These are phyloP conservation scores for Talaromyces rugulosus DNA, from an alignment of 2,329 filamentous ascomycete species.

Conservation along the genomic window DNA sequence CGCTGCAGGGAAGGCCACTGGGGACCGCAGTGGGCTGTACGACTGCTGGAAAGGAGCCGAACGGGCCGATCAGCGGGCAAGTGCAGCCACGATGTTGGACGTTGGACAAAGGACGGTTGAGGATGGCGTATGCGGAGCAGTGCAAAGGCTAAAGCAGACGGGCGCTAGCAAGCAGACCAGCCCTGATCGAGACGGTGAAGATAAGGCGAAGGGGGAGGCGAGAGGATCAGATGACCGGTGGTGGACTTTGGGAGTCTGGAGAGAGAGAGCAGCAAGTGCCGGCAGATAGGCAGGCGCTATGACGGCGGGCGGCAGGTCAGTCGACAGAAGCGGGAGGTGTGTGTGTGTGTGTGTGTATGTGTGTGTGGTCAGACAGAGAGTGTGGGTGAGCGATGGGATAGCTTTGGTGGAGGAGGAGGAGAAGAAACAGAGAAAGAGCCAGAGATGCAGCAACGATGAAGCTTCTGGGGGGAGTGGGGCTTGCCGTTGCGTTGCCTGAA, in stretches of 20 bases:
- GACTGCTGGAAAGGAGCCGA: conserved; percentile 9
- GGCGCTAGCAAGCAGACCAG: not conserved
- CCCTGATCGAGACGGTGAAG: not conserved
- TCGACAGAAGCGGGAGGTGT: not conserved
- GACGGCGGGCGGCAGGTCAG: not conserved
- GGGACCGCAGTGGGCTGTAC: not conserved
- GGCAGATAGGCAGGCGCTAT: not conserved
- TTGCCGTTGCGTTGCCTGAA: not conserved
- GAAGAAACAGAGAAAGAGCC: not conserved
- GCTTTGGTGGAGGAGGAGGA: not conserved
- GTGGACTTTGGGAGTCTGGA: not conserved
- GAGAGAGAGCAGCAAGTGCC: not conserved
- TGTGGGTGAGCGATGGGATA: not conserved
- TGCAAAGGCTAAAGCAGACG: not conserved
- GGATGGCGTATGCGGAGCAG: not conserved
- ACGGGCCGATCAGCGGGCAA: conserved; percentile 12
- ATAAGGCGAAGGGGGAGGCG: not conserved
- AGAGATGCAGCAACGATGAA: not conserved
- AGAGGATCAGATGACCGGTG: not conserved
- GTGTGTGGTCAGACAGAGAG: not conserved
- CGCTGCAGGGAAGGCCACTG: not conserved
- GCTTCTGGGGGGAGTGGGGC: not conserved
- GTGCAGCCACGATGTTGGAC: conserved; percentile 4
- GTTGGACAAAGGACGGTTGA: not conserved
- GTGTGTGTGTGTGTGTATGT: no score